Base-by-base conservation (phyloP, 2,329 filamentous ascomycete genomes). In the Hortaea sp. region DNA sequence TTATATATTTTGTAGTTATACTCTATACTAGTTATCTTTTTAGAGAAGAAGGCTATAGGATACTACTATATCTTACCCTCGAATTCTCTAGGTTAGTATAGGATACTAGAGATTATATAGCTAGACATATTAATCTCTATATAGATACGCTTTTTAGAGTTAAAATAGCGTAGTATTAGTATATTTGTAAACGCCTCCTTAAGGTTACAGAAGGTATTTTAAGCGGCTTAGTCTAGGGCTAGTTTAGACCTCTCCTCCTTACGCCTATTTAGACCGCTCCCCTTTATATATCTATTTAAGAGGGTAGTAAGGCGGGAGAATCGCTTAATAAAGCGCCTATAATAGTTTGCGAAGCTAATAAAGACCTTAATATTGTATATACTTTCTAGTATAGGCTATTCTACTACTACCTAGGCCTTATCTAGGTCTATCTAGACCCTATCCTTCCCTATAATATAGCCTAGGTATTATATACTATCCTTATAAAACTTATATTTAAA, bases 401-500 rank as follows among this genome's bases (percentile, higher is more conserved):
- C 40, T 35, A 51, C 30, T 28, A 66, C 51, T 31, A 46, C 45
- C 32, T 44, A 44, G 9, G 61, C 53, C 42, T 63, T 63, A 4
- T 47, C 45, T 40, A 39, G 47, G 43, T 63, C 44, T 41, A 65
- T 62, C 12, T 39, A 27, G 11, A 66, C 51, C 41, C 56, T 47
- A 32, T 53, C 39, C 7, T 39, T 44, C n/a, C 39, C 41, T 31
- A 66, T 59, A 42, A 58, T 58, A 49, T 57, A 64, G 13, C 55
- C 49, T 32, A 67, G 48, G 46, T 59, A 67, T 20, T 59, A 45
- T 29, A 59, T 49, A 46, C 54, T 30, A 27, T 58, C 46, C 30
- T 47, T 49, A 47, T 59, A 48, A 47, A 65, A 66, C 40, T 58
- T 39, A 48, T 49, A 63, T 51, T 66, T 66, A 5, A 55, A 28